Percentiles rank a stretch among this genome's conserved stretches.
Conservation (phyloP, 148 eudicot species). For the Spergularia bocconei region DNA sequence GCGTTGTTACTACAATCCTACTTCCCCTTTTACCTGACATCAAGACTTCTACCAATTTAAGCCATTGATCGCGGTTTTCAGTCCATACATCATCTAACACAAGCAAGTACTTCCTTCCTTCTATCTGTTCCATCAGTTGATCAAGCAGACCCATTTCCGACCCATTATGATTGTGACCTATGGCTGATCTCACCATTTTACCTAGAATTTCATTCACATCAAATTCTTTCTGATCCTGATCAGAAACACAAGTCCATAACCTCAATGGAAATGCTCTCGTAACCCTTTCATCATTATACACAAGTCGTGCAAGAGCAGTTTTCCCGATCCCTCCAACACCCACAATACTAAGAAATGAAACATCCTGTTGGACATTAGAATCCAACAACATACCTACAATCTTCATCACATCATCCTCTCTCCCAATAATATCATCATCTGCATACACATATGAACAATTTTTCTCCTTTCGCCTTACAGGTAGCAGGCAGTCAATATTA, state of each 20-base stretch:
- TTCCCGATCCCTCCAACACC: slow-evolving; percentile 40
- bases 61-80: slow-evolving; percentile 24
- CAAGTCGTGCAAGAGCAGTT: slow-evolving; percentile 34
- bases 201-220: slow-evolving; percentile 6
- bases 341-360: slow-evolving; percentile 30
- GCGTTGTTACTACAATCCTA: slow-evolving; percentile 6
- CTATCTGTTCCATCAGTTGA: slow-evolving; percentile 18
- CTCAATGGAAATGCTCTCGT: slow-evolving; percentile 13
- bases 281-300: slow-evolving; percentile 27
- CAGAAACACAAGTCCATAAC: slow-evolving; percentile 31
- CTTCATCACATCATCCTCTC: slow-evolving; percentile 28
- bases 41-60: slow-evolving; percentile 14
- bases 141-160: slow-evolving; percentile 22
- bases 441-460: slow-evolving; percentile 8
- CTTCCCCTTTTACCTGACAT: slow-evolving; percentile 11
- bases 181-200: slow-evolving; percentile 8
- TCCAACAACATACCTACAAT: slow-evolving; percentile 24
- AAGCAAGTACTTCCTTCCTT: slow-evolving; percentile 30
- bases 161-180: slow-evolving; percentile 4
- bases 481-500: neutral
- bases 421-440: slow-evolving; percentile 26
- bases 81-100: slow-evolving; percentile 39
- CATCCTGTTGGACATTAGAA: slow-evolving; percentile 9
- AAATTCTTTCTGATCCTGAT: slow-evolving; percentile 19
- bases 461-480: neutral